These are phyloP conservation scores for Corymbia maculata DNA, from an alignment of 345 rosid species.

Conservation along the genomic window DNA sequence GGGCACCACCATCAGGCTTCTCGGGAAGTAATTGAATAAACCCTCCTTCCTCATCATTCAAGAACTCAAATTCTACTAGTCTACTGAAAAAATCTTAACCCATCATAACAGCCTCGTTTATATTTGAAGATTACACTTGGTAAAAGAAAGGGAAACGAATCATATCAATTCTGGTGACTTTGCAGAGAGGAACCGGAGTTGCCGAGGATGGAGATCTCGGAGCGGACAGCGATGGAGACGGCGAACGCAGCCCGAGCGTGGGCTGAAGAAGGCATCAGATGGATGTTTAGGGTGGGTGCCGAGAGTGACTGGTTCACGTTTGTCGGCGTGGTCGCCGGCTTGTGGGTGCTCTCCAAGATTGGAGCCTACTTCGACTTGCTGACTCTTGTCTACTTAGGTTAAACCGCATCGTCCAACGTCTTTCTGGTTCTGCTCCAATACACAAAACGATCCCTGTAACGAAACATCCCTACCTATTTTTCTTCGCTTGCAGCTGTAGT, in stretches of 20 bases:
- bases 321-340: not conserved
- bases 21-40: not conserved
- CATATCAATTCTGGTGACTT: not conserved
- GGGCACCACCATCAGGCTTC: not conserved
- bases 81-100: not conserved
- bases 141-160: not conserved
- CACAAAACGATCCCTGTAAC: not conserved
- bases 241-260: not conserved
- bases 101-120: not conserved
- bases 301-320: constrained; percentile 2
- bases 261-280: not conserved
- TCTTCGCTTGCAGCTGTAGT: constrained; percentile 6
- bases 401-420: not conserved
- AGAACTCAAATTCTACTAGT: not conserved
- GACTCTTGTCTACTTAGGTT: not conserved
- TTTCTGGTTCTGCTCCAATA: not conserved
- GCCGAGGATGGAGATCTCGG: not conserved
- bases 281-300: not conserved
- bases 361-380: not conserved
- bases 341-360: not conserved
- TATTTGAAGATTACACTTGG: not conserved
- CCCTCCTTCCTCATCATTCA: not conserved
- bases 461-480: not conserved
- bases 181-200: not conserved
- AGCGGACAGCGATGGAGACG: not conserved